A percentile compares a stretch with the other conserved stretches of the same genome.
These are phyloP conservation scores for Oryza glumipatula DNA, from an alignment of 176 grass and related monocot genomes.

Conservation along the genomic window DNA sequence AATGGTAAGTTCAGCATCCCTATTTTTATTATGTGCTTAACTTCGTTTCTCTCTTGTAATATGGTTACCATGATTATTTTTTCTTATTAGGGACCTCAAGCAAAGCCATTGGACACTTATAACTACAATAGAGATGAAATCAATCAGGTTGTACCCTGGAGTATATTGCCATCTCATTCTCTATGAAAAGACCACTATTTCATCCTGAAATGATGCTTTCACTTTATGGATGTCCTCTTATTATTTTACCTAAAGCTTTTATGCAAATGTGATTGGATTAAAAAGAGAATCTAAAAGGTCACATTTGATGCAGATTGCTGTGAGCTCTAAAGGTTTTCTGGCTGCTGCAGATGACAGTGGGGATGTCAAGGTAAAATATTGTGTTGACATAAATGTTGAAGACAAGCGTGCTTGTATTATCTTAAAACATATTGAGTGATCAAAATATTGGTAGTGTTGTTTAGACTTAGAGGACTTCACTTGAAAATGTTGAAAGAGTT, in stretches of 20 bases:
- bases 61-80: slow-evolving; percentile 21
- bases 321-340: slow-evolving; percentile 82
- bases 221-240: slow-evolving; percentile 15
- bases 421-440: slow-evolving; percentile 17
- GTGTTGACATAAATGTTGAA: slow-evolving; percentile 1
- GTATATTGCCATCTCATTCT: slow-evolving; percentile 11
- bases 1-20: slow-evolving; percentile 50
- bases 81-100: slow-evolving; percentile 67
- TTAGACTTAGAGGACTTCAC: neutral
- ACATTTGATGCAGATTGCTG: slow-evolving; percentile 64
- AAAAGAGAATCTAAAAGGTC: slow-evolving; percentile 25
- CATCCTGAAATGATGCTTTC: neutral
- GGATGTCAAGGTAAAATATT: slow-evolving; percentile 80
- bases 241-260: neutral
- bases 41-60: slow-evolving; percentile 44
- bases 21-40: slow-evolving; percentile 4
- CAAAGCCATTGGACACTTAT: slow-evolving; percentile 80
- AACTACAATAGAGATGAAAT: slow-evolving; percentile 98
- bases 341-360: slow-evolving; percentile 95
- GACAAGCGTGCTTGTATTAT: neutral
- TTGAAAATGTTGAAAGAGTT: neutral
- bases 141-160: slow-evolving; percentile 72
- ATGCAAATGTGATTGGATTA: neutral
- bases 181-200: slow-evolving; percentile 16
- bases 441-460: slow-evolving; percentile 9